Percentiles rank a stretch among this genome's conserved stretches.
Conservation (phyloP, 2,329 filamentous ascomycete species). For the Pseudocercospora fijiensis region DNA sequence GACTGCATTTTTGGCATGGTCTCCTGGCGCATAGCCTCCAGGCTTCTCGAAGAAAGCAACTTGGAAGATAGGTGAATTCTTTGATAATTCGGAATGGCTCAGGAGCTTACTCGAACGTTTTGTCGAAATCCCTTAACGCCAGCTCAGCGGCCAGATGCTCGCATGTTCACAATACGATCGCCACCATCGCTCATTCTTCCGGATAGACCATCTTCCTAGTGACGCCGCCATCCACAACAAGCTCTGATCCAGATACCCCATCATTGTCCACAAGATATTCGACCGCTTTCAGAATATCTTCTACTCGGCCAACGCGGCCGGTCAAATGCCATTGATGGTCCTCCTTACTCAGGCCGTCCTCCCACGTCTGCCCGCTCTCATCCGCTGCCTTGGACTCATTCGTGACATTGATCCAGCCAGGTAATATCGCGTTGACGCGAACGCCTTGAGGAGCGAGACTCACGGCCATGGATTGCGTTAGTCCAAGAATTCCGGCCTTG, state of each 20-base stretch:
- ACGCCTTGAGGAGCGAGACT: slow-evolving; percentile 47
- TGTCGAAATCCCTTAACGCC: too few relatives aligned
- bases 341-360: slow-evolving; percentile 47
- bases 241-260: slow-evolving; percentile 48
- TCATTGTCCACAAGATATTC: slow-evolving; percentile 44
- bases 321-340: slow-evolving; percentile 53
- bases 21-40: too few relatives aligned
- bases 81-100: background rate
- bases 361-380: slow-evolving; percentile 45
- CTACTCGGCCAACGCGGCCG: slow-evolving; percentile 52
- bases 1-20: too few relatives aligned
- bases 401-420: slow-evolving; percentile 54
- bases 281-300: slow-evolving; percentile 47
- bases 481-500: slow-evolving; percentile 53
- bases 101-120: too few relatives aligned
- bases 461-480: slow-evolving; percentile 52
- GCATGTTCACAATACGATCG: background rate
- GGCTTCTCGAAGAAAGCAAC: too few relatives aligned
- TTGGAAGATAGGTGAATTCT: background rate
- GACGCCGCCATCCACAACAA: slow-evolving; percentile 50
- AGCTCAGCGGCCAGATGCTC: background rate
- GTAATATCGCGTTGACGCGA: slow-evolving; percentile 51
- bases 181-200: slow-evolving; percentile 1
- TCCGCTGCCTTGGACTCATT: slow-evolving; percentile 47
- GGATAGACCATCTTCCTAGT: slow-evolving; percentile 21